Conservation (phyloP, 2,329 filamentous ascomycete species). For the Epichloe sibirici region DNA sequence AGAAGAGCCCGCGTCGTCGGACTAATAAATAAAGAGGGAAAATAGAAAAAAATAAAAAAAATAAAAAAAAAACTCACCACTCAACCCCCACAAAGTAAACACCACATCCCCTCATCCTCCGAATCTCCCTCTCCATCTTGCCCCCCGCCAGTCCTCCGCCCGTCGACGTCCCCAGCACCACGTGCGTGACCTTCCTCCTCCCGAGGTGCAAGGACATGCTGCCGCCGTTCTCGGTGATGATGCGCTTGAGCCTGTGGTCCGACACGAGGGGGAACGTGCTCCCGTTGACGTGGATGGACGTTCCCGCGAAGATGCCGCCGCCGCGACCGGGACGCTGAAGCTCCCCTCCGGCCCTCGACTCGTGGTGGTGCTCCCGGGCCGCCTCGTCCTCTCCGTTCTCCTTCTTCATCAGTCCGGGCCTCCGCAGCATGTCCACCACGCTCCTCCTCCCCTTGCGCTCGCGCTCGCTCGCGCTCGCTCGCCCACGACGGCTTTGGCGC, state of each 20-base stretch:
- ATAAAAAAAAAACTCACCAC: conserved; percentile 42
- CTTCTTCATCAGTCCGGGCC: conserved; percentile 21
- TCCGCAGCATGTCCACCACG: conserved; percentile 42
- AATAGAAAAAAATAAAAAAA: conserved; percentile 1
- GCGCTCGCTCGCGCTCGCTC: not conserved
- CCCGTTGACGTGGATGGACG: conserved; percentile 78
- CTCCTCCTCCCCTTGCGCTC: conserved; percentile 18
- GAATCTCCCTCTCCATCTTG: conserved; percentile 75
- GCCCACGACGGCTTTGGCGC: not conserved
- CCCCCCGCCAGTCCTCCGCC: conserved; percentile 65
- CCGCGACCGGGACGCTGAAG: not conserved
- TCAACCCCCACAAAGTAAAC: conserved; percentile 72
- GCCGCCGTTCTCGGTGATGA: conserved; percentile 65
- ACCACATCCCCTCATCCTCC: conserved; percentile 50
- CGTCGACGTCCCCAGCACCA: conserved; percentile 59
- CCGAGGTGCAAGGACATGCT: conserved; percentile 57
- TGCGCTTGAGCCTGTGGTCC: conserved; percentile 72
- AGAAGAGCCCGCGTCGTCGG: too few species aligned
- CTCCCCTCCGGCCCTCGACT: not conserved
- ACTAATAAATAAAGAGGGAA: conserved; percentile 5
- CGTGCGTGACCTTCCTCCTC: conserved; percentile 68
- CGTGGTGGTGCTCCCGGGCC: not conserved
- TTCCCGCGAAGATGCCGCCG: conserved; percentile 50
- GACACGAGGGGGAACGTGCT: conserved; percentile 71
- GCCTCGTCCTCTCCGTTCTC: not conserved